Conservation (phyloP, 2,329 filamentous ascomycete genomes). For the Nigrospora osmanthi region DNA sequence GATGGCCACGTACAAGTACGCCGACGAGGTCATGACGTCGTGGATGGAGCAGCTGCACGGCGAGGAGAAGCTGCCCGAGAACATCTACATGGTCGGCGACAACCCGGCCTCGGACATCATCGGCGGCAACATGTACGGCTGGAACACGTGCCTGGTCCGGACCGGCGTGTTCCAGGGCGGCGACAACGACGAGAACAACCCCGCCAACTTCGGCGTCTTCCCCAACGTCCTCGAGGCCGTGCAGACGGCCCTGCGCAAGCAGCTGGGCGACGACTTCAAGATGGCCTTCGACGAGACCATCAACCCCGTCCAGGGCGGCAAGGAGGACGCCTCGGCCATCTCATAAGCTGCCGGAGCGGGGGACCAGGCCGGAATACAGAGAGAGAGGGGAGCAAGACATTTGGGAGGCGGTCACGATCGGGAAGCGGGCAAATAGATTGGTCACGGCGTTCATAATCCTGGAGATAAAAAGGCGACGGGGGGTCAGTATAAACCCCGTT, state of each 20-base stretch:
- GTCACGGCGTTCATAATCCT: too few species aligned
- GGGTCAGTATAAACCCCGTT: too few species aligned
- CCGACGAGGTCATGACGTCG: slow-evolving; percentile 61
- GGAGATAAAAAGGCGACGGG: too few species aligned
- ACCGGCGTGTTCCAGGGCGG: slow-evolving; percentile 74
- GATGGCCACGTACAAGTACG: slow-evolving; percentile 70
- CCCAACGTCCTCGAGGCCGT: slow-evolving; percentile 65
- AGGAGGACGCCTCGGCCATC: slow-evolving; percentile 24
- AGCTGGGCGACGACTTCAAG: slow-evolving; percentile 67
- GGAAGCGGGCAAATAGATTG: too few species aligned
- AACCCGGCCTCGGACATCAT: slow-evolving; percentile 69
- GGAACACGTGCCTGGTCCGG: slow-evolving; percentile 73
- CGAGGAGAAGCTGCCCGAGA: slow-evolving; percentile 59
- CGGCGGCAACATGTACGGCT: slow-evolving; percentile 73
- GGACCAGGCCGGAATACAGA: too few species aligned
- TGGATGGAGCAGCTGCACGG: slow-evolving; percentile 74
- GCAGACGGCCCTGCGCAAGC: slow-evolving; percentile 56
- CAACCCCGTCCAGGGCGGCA: slow-evolving; percentile 53
- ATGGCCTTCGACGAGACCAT: slow-evolving; percentile 65
- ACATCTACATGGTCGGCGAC: slow-evolving; percentile 72
- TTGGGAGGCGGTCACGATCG: too few species aligned
- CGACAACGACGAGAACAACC: slow-evolving; percentile 69
- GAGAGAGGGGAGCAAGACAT: too few species aligned
- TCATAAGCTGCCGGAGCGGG: background rate
- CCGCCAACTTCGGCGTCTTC: slow-evolving; percentile 71